Base-by-base conservation (phyloP, 1,139 yeast species). In the Taphrina confusa region DNA sequence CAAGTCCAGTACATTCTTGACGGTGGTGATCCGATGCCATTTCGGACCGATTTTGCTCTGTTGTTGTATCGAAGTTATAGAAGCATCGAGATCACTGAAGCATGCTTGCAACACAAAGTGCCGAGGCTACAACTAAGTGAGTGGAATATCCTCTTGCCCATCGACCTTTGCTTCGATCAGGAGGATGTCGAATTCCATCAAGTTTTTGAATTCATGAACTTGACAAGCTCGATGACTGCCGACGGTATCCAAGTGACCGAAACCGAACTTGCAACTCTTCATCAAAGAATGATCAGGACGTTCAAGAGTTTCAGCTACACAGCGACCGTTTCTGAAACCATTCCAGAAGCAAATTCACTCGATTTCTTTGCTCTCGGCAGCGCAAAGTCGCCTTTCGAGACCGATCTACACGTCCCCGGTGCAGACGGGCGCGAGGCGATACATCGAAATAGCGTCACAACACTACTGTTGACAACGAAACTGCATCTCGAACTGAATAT, bases 401-500 rank as follows among this genome's bases (percentile, higher is more conserved):
- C 22, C 28, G 20, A 28, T 14, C 14, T 27, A 1, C 20, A 18
- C 37, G 36, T 45, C 11, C 36, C 34, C 6, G 34, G 25, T 3
- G 50, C n/a, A 23, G 16, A 11, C 9, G n/a, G 14, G 25, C 16
- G 11, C 25, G 36, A 45, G 16, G 22, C 22, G 4, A 16, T 20
- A 22, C 50, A 28, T 28, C 50, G 50, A 9, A 45, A 27, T 22
- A n/a, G 25, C 37, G 18, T 45, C 25, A 30, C 50, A 4, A 25
- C 11, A 4, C 14, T 45, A n/a, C 14, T 45, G 23, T 9, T 45
- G 33, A 16, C 23, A 4, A 27, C 20, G 16, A 23, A 18, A 11
- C 25, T 45, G 12, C 50, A 14, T 9, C 36, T 45, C 12, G 50
- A 45, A 9, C 25, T 27, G 25, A 11, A 28, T 16, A 8, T 45